These are phyloP conservation scores for Cladosporium sp. DNA, from an alignment of 2,329 filamentous ascomycete genomes.

Conservation along the genomic window DNA sequence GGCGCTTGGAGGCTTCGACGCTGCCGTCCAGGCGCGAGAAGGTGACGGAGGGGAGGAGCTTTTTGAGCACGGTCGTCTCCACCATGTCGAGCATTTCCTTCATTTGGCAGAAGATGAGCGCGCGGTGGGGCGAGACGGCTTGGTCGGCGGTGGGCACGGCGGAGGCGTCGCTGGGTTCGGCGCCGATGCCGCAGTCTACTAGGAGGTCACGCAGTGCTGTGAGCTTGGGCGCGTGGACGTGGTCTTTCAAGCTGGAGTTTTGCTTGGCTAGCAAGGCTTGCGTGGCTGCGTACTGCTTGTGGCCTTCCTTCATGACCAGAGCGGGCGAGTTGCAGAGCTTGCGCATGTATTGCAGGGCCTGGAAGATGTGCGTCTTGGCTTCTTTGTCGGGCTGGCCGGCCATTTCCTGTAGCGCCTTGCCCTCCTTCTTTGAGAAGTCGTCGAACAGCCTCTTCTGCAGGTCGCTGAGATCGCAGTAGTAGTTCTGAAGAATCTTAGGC, in stretches of 20 bases:
- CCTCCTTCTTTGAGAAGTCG: conserved; percentile 90
- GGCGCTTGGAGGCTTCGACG: conserved; percentile 86
- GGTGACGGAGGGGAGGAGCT: conserved; percentile 85
- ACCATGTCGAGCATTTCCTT: conserved; percentile 99
- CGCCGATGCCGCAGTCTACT: conserved; percentile 96
- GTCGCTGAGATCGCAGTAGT: conserved; percentile 96
- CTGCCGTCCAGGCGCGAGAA: conserved; percentile 90
- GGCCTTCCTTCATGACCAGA: conserved; percentile 89
- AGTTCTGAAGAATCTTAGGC: conserved; percentile 97
- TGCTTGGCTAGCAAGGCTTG: conserved; percentile 73
- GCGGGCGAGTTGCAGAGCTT: conserved; percentile 98
- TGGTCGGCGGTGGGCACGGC: conserved; percentile 54
- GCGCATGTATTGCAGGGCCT: conserved; percentile 97
- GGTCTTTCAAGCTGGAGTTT: conserved; percentile 76
- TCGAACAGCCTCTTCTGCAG: conserved; percentile 93
- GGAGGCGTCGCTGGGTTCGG: conserved; percentile 49
- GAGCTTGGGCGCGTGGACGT: conserved; percentile 85
- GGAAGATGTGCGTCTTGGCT: conserved; percentile 97
- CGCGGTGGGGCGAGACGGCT: conserved; percentile 92
- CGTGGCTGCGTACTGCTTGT: conserved; percentile 83
- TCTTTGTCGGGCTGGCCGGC: conserved; percentile 82
- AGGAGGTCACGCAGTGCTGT: conserved; percentile 82
- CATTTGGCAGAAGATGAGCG: conserved; percentile 98
- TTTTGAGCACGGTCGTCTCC: conserved; percentile 83
- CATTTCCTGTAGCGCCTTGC: conserved; percentile 74